Conservation (phyloP, 2,329 filamentous ascomycete species). For the Aspergillus sp. region DNA sequence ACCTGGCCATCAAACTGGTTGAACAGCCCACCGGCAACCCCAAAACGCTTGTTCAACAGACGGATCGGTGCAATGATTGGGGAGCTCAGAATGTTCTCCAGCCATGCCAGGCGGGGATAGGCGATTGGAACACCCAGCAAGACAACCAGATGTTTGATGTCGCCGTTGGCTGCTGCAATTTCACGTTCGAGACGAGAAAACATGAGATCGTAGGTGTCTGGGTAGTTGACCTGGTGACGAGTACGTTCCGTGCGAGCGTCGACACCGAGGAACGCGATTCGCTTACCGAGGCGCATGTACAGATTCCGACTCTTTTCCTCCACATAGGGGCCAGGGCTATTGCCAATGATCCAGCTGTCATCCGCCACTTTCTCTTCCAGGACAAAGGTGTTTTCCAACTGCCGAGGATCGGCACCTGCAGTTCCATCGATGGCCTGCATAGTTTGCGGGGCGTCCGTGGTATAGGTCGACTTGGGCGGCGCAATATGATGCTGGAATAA, state of each 20-base stretch:
- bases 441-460: constrained; percentile 62
- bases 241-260: constrained; percentile 70
- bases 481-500: constrained; percentile 73
- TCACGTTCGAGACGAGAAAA: constrained; percentile 53
- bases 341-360: constrained; percentile 72
- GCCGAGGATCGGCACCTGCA: constrained; percentile 59
- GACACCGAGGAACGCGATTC: constrained; percentile 60
- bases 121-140: constrained; percentile 68
- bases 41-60: constrained; percentile 85
- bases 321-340: constrained; percentile 64
- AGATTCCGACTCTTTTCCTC: constrained; percentile 58
- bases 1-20: constrained; percentile 84
- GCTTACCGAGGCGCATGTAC: constrained; percentile 60
- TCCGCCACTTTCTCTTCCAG: constrained; percentile 55
- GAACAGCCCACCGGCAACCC: constrained; percentile 78
- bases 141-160: constrained; percentile 60
- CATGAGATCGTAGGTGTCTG: constrained; percentile 58
- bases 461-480: constrained; percentile 80
- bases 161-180: constrained; percentile 45
- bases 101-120: constrained; percentile 77
- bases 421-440: constrained; percentile 46
- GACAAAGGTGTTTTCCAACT: constrained; percentile 72
- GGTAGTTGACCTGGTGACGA: constrained; percentile 87
- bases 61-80: constrained; percentile 85
- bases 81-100: constrained; percentile 85